A percentile compares a stretch with the other conserved stretches of the same genome.
phyloP scores from a whole-genome alignment of 164 flowering plant genomes.

The Annona squamosa region DNA sequence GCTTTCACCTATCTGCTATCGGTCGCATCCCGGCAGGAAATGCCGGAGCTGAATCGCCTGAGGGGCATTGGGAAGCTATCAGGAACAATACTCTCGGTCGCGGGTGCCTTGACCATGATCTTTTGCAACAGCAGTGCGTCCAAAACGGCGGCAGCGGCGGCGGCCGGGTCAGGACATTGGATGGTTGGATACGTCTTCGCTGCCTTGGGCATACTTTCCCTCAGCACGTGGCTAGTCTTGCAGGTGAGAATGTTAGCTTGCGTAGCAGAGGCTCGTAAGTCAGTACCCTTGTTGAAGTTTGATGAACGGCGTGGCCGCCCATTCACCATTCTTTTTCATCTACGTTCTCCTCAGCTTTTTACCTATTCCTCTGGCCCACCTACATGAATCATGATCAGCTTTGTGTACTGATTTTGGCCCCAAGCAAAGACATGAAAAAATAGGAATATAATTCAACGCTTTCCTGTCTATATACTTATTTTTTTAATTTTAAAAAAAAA shows the following conservation, averaged over 20 bases:
- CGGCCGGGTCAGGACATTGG: slow-evolving; percentile 1
- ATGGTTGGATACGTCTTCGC: slow-evolving; percentile 10
- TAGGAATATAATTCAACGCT: too few species aligned
- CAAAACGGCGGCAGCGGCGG: not conserved
- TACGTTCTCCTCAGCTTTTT: too few species aligned
- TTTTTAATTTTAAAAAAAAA: too few species aligned
- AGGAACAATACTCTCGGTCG: slow-evolving; percentile 9
- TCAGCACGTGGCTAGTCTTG: slow-evolving; percentile 15
- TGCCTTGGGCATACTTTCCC: slow-evolving; percentile 7
- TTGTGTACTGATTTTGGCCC: too few species aligned
- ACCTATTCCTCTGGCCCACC: too few species aligned
- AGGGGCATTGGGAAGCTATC: slow-evolving; percentile 14
- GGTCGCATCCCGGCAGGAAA: slow-evolving; percentile 9
- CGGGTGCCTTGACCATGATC: slow-evolving; percentile 11
- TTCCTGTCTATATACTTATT: too few species aligned
- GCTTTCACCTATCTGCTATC: slow-evolving; percentile 16
- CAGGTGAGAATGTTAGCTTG: slow-evolving; percentile 8
- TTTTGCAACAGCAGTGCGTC: slow-evolving; percentile 4
- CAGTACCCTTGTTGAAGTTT: too few species aligned
- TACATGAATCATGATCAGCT: too few species aligned
- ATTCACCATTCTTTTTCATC: too few species aligned
- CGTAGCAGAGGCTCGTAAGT: too few species aligned
- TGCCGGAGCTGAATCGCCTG: slow-evolving; percentile 9
- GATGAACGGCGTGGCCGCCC: too few species aligned
- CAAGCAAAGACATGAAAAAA: too few species aligned